A percentile compares a stretch with the other conserved stretches of the same genome.
Conservation (phyloP, 2,329 filamentous ascomycete species). For the Curvularia lunata region DNA sequence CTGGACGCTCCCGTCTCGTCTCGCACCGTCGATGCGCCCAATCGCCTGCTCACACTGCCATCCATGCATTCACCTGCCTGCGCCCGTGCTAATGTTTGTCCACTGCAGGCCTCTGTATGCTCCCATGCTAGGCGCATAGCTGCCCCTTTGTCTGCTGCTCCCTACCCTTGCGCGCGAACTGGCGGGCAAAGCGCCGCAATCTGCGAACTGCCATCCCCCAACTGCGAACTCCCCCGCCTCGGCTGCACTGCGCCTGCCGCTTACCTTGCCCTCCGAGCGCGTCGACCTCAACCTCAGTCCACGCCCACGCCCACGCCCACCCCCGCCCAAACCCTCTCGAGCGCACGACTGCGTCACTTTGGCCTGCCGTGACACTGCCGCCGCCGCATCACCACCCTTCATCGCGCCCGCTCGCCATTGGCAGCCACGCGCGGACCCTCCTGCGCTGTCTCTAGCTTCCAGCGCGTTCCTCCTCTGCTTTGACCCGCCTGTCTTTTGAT, state of each 20-base stretch:
- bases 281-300: slow-evolving; percentile 18
- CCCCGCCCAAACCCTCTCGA: slow-evolving; percentile 6
- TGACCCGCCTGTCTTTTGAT: neutral
- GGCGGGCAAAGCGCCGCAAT: slow-evolving; percentile 32
- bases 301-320: slow-evolving; percentile 15
- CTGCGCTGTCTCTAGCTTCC: neutral
- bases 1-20: too few relatives aligned
- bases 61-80: slow-evolving; percentile 31
- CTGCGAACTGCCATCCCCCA: slow-evolving; percentile 11
- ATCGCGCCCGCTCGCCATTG: neutral
- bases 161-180: slow-evolving; percentile 32
- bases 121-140: slow-evolving; percentile 33
- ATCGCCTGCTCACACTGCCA: slow-evolving; percentile 36
- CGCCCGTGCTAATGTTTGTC: slow-evolving; percentile 49
- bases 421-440: slow-evolving; percentile 7
- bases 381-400: neutral
- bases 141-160: slow-evolving; percentile 30
- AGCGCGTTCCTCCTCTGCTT: neutral
- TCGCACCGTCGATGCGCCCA: slow-evolving; percentile 38
- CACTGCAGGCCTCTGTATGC: slow-evolving; percentile 36
- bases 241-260: slow-evolving; percentile 32
- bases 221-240: slow-evolving; percentile 4
- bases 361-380: neutral
- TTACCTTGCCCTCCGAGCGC: slow-evolving; percentile 26
- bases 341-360: neutral